Conservation (phyloP, 164 flowering plant species). For the Chloranthus sessilifolius region DNA sequence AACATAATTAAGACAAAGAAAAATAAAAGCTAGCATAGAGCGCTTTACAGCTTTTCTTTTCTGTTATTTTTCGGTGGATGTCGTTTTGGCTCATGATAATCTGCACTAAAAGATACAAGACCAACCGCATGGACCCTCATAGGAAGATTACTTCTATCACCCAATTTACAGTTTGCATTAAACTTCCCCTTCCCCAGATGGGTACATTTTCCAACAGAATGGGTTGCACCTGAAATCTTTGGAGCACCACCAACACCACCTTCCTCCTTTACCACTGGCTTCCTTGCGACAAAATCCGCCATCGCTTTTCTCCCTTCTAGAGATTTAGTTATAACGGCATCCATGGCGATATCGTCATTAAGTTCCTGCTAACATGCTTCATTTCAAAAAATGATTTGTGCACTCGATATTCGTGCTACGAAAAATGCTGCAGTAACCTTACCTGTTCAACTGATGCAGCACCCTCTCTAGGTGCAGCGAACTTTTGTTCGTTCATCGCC, state of each 20-base stretch:
- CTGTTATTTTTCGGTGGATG: constrained; percentile 64
- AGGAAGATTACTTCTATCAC: constrained; percentile 14
- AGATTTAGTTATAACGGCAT: too few species aligned
- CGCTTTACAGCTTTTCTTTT: constrained; percentile 21
- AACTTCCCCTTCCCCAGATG: constrained; percentile 12
- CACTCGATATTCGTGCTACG: too few species aligned
- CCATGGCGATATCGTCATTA: too few species aligned
- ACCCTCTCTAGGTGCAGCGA: constrained; percentile 3
- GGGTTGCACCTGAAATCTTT: constrained; percentile 32
- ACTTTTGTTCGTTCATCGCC: constrained; percentile 2
- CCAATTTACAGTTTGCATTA: constrained; percentile 23
- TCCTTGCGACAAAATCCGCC: too few species aligned
- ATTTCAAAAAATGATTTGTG: too few species aligned
- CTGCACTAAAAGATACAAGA: constrained; percentile 43
- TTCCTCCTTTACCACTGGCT: constrained; percentile 17
- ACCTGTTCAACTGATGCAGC: constrained; percentile 17
- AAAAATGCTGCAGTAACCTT: constrained; percentile 2
- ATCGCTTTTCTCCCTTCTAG: constrained; percentile 35
- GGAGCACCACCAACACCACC: constrained; percentile 12
- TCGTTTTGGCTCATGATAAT: constrained; percentile 42
- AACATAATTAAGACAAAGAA: too few species aligned
- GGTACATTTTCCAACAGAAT: constrained; percentile 20
- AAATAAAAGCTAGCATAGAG: constrained; percentile 6
- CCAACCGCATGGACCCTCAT: constrained; percentile 22
- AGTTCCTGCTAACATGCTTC: constrained; percentile 16